Evolutionary conservation across 768 basidiomycete species (phyloP).

Genomic region (Leccinum barrowsii): DNA sequence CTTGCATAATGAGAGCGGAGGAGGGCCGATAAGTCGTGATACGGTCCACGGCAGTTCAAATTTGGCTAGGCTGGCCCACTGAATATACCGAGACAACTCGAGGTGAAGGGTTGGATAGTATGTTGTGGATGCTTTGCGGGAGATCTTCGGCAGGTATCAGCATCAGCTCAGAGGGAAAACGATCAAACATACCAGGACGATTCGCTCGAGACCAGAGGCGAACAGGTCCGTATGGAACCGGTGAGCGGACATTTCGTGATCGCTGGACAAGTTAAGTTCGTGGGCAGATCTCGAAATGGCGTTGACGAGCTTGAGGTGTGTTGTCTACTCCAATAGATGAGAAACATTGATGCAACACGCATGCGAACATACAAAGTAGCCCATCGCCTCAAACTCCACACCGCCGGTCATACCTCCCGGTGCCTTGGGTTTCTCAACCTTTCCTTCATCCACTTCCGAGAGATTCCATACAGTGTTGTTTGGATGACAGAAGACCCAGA

Average conservation of each 20-base stretch:
- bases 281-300: slow-evolving; percentile 64
- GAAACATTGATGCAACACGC: background rate
- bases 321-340: slow-evolving; percentile 52
- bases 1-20: slow-evolving; percentile 63
- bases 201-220: slow-evolving; percentile 86
- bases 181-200: slow-evolving; percentile 67
- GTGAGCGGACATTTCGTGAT: slow-evolving; percentile 73
- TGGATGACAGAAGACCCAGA: slow-evolving; percentile 97
- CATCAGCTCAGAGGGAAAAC: background rate
- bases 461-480: slow-evolving; percentile 90
- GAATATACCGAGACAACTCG: slow-evolving; percentile 86
- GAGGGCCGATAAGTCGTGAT: slow-evolving; percentile 73
- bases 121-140: slow-evolving; percentile 89
- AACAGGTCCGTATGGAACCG: slow-evolving; percentile 86
- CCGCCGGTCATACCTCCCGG: slow-evolving; percentile 99
- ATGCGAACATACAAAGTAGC: slow-evolving; percentile 73
- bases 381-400: slow-evolving; percentile 97
- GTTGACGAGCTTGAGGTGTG: slow-evolving; percentile 85
- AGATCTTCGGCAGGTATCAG: slow-evolving; percentile 52
- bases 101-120: slow-evolving; percentile 96
- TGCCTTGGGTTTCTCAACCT: slow-evolving; percentile 86
- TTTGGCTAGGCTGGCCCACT: slow-evolving; percentile 57
- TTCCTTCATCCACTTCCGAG: slow-evolving; percentile 74
- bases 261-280: slow-evolving; percentile 60
- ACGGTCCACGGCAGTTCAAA: slow-evolving; percentile 82